Base-by-base conservation (phyloP, 441 rosid species). In the Lepidium campestre region DNA sequence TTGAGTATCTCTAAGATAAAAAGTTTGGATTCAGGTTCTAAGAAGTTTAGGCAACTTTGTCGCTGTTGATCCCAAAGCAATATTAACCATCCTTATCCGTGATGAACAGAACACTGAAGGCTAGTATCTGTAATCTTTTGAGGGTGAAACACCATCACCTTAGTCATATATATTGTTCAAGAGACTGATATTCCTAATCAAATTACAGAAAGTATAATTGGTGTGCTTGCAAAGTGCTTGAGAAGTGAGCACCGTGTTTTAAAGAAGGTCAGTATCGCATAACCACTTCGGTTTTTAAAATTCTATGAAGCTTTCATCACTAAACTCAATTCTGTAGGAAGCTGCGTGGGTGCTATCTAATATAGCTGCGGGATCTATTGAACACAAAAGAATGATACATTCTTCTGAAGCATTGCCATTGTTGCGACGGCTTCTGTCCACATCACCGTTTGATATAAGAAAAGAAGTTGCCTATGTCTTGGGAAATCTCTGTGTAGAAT, bases 311-410 rank as follows among this genome's bases (percentile, higher is more conserved):
- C 20, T 15, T 47, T 27, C 35, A 36, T 75, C 57, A 41, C 44
- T 62, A 10, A 23, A 12, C 56, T 65, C 61, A 18, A 2, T 50
- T 63, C 10, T 74, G 56, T 49, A 93, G 99, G 99, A 94, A 88
- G 91, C 96, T 62, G 85, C 97, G 34, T 94, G 99, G 99, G 97
- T 88, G 72, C 70, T 94, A 64, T 94, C 97, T 52, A 94, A 94
- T 78, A 77, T 91, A 79, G 99, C 99, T n/a, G 89, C 91, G 18
- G 99, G 97, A 77, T 87, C 97, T 36, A 58, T 85, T 52, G 93
- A 89, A 68, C 96, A 87, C 76, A 93, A 93, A 84, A 82, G 72
- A 73, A 62, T 84, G 74, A 82, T 93, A 78, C 83, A 68, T 84
- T 79, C 71, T 11, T 85, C 90, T 32, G 95, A 88, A 81, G 88